These are phyloP conservation scores for Hondaea fermentalgiana DNA, from an alignment of 108 stramenopile genomes.

Conservation along the genomic window DNA sequence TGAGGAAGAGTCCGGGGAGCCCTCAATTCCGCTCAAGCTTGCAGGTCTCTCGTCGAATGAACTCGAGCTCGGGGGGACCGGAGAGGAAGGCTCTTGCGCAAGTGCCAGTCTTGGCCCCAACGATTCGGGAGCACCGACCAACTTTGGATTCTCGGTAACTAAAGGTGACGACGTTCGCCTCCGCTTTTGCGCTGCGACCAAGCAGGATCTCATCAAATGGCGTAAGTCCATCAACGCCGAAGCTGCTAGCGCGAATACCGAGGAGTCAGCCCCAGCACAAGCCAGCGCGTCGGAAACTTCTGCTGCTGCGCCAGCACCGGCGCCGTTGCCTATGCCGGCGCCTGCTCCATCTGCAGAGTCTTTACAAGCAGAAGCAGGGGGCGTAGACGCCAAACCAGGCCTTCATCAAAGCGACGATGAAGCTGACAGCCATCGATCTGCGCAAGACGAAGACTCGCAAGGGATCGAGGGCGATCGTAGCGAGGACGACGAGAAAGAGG, in stretches of 20 bases:
- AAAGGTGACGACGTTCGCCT: neutral
- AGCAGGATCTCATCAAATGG: slow-evolving; percentile 7
- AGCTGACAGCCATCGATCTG: too few relatives aligned
- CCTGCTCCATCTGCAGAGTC: neutral
- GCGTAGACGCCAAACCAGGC: too few relatives aligned
- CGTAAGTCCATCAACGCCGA: neutral
- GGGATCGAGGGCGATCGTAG: neutral
- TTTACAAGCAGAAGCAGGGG: too few relatives aligned
- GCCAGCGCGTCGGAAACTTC: neutral
- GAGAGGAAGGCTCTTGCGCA: neutral
- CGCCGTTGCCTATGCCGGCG: neutral
- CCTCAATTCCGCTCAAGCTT: neutral
- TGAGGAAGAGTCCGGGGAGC: neutral
- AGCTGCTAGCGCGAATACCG: too few relatives aligned
- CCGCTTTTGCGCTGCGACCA: neutral
- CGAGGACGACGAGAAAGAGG: neutral
- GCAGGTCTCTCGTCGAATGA: neutral
- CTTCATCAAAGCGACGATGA: too few relatives aligned
- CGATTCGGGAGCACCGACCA: neutral
- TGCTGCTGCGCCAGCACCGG: neutral
- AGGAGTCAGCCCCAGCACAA: neutral
- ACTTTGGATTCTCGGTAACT: neutral
- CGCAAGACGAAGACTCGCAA: too few relatives aligned
- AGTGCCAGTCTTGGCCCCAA: neutral
- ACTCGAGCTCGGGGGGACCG: neutral